A percentile compares a stretch with the other conserved stretches of the same genome.
These are phyloP conservation scores for Phaffia australis DNA, from an alignment of 768 basidiomycete genomes.

Conservation along the genomic window DNA sequence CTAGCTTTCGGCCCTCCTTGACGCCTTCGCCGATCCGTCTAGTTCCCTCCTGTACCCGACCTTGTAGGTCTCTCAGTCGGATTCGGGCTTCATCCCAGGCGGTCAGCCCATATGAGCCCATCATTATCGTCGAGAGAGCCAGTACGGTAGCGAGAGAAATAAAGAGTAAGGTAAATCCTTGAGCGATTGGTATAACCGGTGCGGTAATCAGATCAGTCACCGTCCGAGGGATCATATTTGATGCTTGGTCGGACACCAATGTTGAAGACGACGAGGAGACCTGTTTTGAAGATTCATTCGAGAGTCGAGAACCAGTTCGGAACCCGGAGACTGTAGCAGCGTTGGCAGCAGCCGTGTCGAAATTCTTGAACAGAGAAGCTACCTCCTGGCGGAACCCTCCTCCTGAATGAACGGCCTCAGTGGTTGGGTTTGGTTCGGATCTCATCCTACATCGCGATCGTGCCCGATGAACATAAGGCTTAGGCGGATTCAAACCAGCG, in stretches of 20 bases:
- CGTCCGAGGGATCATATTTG: neutral
- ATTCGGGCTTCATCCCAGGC: conserved; percentile 15
- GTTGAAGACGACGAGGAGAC: neutral
- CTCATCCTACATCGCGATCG: neutral
- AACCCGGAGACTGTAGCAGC: neutral
- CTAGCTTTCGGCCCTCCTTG: conserved; percentile 11
- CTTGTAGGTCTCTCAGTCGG: too few relatives aligned
- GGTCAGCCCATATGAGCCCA: conserved; percentile 20
- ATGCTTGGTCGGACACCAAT: neutral
- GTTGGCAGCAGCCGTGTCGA: neutral
- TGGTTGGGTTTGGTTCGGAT: too few relatives aligned
- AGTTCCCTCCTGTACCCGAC: too few relatives aligned
- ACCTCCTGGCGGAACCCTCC: too few relatives aligned
- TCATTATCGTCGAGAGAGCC: conserved; percentile 17
- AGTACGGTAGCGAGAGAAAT: conserved; percentile 13
- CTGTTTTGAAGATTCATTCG: neutral
- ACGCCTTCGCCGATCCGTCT: conserved; percentile 1
- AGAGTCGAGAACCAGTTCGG: neutral
- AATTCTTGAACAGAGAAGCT: too few relatives aligned
- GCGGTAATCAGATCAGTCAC: conserved; percentile 9
- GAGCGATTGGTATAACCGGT: conserved; percentile 16
- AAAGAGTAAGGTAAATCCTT: conserved; percentile 7
- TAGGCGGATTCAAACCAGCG: conserved; percentile 6
- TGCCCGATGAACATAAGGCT: neutral
- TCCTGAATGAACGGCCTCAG: too few relatives aligned